Evolutionary conservation across 352 stramenopile genomes (phyloP), one percentile per base, ranked within the genome.

Genomic region (Globisporangium nagaii): DNA sequence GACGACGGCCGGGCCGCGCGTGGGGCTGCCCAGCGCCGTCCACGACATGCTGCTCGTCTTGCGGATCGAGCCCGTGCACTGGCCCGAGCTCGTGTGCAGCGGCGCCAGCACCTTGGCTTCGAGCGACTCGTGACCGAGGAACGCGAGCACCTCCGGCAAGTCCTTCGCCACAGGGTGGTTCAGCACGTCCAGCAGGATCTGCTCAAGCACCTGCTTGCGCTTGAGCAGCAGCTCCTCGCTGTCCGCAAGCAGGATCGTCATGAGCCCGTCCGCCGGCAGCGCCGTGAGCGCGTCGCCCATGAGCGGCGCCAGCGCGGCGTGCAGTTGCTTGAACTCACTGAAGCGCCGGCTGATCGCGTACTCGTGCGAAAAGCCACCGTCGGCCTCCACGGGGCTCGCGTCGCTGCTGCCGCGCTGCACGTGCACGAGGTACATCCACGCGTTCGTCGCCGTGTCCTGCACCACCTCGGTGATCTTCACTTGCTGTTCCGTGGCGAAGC

Each of bases 261-360:
- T 79, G 34, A 89, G 67, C 6, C 79, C 79, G 57, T 89, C 79
- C n/a, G 79, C 75, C 3, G 79, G 79, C 43, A 89, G 58, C 10
- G 79, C 45, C 45, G 73, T 80, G 60, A 83, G 71, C 46, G 66
- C 59, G 56, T 79, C 67, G 36, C 71, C 70, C 79, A 89, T 86
- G 50, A 87, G 57, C 8, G 73, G 70, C 42, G 65, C 53, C 22
- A 89, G 55, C 11, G 62, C 62, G n/a, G 66, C 59, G 64, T 89
- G 75, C 28, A 89, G 75, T 49, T 78, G 70, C 68, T 89, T 89
- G 57, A 89, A 89, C 53, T 89, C 79, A 45, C 72, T 79, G 62
- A 89, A 89, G 53, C 79, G 79, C 27, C 79, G 75, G 44, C 66
- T 76, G 50, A 89, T 79, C 11, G 75, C 55, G 65, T 89, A 87